These are phyloP conservation scores for Penicillium sp. DNA, from an alignment of 2,329 filamentous ascomycete genomes.

Conservation along the genomic window DNA sequence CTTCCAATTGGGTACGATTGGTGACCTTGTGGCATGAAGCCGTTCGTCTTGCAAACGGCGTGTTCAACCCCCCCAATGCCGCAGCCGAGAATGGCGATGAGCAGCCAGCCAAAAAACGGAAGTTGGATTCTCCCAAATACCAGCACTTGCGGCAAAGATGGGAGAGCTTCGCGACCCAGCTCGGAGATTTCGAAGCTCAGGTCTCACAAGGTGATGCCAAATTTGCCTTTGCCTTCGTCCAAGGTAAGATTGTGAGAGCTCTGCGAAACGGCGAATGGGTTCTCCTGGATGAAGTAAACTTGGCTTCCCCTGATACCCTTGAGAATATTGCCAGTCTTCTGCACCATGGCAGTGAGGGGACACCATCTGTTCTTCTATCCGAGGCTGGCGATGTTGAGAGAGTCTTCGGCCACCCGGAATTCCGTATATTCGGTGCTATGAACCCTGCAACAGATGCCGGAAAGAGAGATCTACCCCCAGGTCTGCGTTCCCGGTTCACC, in stretches of 20 bases:
- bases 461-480: slow-evolving; percentile 87
- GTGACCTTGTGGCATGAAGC: slow-evolving; percentile 86
- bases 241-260: slow-evolving; percentile 96
- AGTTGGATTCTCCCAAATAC: slow-evolving; percentile 54
- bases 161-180: slow-evolving; percentile 71
- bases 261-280: slow-evolving; percentile 96
- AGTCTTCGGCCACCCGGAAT: slow-evolving; percentile 83
- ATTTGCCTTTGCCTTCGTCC: slow-evolving; percentile 94
- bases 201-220: slow-evolving; percentile 66
- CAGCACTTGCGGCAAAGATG: slow-evolving; percentile 66
- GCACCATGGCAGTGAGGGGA: slow-evolving; percentile 65
- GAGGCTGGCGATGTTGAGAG: slow-evolving; percentile 93
- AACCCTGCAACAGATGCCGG: slow-evolving; percentile 97
- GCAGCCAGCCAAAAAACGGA: slow-evolving; percentile 71
- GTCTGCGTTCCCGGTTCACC: slow-evolving; percentile 87
- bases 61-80: slow-evolving; percentile 56
- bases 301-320: slow-evolving; percentile 90
- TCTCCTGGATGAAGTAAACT: slow-evolving; percentile 92
- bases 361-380: slow-evolving; percentile 81
- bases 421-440: slow-evolving; percentile 97
- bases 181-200: slow-evolving; percentile 78
- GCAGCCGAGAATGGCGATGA: slow-evolving; percentile 43
- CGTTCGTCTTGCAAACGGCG: slow-evolving; percentile 77
- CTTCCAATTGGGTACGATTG: slow-evolving; percentile 81
- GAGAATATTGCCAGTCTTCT: slow-evolving; percentile 91